These are phyloP conservation scores for Alternaria sp. DNA, from an alignment of 2,329 filamentous ascomycete species.

Conservation along the genomic window DNA sequence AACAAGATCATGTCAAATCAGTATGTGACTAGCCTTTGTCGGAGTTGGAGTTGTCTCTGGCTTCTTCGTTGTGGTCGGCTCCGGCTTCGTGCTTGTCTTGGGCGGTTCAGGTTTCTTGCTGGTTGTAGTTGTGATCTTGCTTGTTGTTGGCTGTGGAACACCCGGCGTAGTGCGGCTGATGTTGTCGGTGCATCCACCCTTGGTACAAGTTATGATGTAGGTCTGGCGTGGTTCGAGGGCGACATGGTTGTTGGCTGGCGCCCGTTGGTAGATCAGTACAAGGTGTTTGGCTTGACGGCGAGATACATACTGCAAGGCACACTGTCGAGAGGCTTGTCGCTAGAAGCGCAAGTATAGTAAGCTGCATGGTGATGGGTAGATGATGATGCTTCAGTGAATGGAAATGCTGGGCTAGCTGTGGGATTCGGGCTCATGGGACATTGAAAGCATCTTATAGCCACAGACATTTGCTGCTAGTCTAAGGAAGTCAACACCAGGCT, in stretches of 20 bases:
- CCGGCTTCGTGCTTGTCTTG: neutral
- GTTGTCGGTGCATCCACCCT: slow-evolving; percentile 19
- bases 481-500: neutral
- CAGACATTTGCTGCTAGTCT: neutral
- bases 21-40: slow-evolving; percentile 10
- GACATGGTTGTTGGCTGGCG: slow-evolving; percentile 23
- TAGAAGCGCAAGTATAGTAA: slow-evolving; percentile 21
- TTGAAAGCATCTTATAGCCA: slow-evolving; percentile 17
- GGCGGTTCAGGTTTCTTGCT: slow-evolving; percentile 18
- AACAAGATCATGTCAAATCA: neutral
- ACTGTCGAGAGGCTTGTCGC: slow-evolving; percentile 21
- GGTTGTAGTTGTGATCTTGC: slow-evolving; percentile 18
- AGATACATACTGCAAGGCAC: slow-evolving; percentile 31
- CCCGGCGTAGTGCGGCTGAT: slow-evolving; percentile 15
- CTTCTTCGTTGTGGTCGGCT: slow-evolving; percentile 13
- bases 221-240: slow-evolving; percentile 36
- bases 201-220: slow-evolving; percentile 41
- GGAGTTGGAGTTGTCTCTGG: slow-evolving; percentile 4
- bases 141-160: slow-evolving; percentile 17
- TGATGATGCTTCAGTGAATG: neutral
- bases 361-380: slow-evolving; percentile 26
- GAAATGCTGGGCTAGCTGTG: neutral
- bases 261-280: slow-evolving; percentile 17
- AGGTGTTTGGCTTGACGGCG: neutral
- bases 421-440: neutral